phyloP scores from a whole-genome alignment of 2,329 filamentous ascomycete genomes.

The Aspergillus sp. region DNA sequence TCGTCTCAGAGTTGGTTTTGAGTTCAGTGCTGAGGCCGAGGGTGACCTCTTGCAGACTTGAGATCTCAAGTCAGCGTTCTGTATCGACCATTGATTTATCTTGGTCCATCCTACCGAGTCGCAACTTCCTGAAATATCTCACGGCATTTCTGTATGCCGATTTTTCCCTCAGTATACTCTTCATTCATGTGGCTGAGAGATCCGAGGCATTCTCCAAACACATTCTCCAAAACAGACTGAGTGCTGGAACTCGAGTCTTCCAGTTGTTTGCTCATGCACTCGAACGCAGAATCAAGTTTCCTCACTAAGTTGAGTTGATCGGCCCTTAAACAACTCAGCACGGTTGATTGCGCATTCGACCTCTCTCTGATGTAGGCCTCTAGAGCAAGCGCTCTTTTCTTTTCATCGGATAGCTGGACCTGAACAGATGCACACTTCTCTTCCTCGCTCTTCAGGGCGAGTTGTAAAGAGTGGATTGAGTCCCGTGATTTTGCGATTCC shows the following conservation, averaged over 20 bases:
- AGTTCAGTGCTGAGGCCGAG: conserved; percentile 15
- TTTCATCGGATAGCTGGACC: conserved; percentile 26
- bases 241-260: conserved; percentile 12
- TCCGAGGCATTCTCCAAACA: conserved; percentile 13
- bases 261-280: conserved; percentile 12
- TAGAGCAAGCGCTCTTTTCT: conserved; percentile 24
- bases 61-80: neutral
- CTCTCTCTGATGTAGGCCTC: conserved; percentile 32
- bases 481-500: conserved; percentile 18
- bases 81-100: neutral
- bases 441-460: conserved; percentile 22
- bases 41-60: conserved; percentile 22
- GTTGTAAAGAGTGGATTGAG: conserved; percentile 20
- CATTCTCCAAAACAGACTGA: conserved; percentile 12
- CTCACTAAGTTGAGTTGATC: conserved; percentile 23
- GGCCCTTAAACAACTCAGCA: conserved; percentile 18
- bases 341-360: conserved; percentile 19
- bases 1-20: conserved; percentile 13
- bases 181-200: conserved; percentile 16
- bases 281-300: conserved; percentile 17
- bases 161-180: conserved; percentile 11
- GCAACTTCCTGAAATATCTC: conserved; percentile 14
- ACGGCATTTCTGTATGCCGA: conserved; percentile 18
- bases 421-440: conserved; percentile 16
- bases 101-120: conserved; percentile 21